Percentiles rank a stretch among this genome's conserved stretches.
Conservation (phyloP, 129 eudicot species). For the Lonicera japonica region DNA sequence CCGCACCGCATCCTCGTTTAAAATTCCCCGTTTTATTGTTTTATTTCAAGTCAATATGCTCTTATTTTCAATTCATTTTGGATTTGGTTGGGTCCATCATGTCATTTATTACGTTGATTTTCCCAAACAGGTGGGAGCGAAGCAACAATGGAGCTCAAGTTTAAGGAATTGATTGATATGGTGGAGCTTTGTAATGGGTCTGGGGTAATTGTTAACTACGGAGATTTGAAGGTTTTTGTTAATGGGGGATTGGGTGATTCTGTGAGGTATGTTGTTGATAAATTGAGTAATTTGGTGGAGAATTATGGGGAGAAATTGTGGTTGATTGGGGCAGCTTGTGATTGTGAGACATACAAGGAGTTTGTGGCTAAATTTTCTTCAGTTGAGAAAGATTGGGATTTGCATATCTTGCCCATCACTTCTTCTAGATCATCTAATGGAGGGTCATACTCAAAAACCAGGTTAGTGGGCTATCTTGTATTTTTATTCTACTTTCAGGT, state of each 20-base stretch:
- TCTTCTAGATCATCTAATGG: constrained; percentile 28
- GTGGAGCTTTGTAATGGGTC: constrained; percentile 29
- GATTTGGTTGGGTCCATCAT: too few species aligned
- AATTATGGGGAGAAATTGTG: constrained; percentile 37
- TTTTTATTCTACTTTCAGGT: neutral
- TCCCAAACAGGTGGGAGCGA: constrained; percentile 41
- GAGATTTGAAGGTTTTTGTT: constrained; percentile 58
- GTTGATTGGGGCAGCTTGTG: constrained; percentile 54
- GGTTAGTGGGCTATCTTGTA: constrained; percentile 32
- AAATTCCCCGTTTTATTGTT: too few species aligned
- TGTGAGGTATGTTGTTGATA: constrained; percentile 34
- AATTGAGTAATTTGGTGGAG: constrained; percentile 40
- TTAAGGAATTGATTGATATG: constrained; percentile 41
- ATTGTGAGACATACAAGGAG: constrained; percentile 46
- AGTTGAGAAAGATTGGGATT: constrained; percentile 67
- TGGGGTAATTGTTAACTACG: constrained; percentile 52
- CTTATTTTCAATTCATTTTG: too few species aligned
- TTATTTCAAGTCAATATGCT: too few species aligned
- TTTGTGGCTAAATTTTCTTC: constrained; percentile 36
- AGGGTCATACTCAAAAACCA: constrained; percentile 42
- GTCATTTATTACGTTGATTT: too few species aligned
- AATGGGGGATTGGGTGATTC: constrained; percentile 26
- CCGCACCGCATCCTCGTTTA: too few species aligned
- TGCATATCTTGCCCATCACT: constrained; percentile 58
- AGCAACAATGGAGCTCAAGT: constrained; percentile 41